Conservation (phyloP, 352 stramenopile genomes). For the Pythium dissotocum region DNA sequence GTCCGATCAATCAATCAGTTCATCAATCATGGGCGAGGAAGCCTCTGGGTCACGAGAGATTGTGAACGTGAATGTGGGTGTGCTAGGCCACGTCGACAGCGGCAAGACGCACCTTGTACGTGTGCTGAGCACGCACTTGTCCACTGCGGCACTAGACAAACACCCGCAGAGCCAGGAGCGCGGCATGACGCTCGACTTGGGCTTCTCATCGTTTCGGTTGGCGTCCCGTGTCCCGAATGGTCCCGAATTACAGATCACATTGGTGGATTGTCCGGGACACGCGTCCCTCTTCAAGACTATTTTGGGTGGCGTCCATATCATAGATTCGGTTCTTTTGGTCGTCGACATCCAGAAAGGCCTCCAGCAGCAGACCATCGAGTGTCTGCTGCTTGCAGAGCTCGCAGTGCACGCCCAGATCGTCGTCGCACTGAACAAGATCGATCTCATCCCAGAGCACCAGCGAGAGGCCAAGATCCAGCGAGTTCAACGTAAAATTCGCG, state of each 20-base stretch:
- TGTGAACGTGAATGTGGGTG: conserved; percentile 97
- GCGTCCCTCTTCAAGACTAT: conserved; percentile 99
- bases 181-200: conserved; percentile 98
- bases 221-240: conserved; percentile 26
- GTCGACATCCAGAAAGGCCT: conserved; percentile 97
- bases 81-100: conserved; percentile 98
- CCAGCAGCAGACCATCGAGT: conserved; percentile 98
- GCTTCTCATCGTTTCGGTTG: conserved; percentile 96
- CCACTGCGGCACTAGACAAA: conserved; percentile 98
- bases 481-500: conserved; percentile 71
- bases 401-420: conserved; percentile 89
- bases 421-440: conserved; percentile 96
- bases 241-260: conserved; percentile 91
- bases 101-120: conserved; percentile 98
- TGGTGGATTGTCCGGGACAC: conserved; percentile 96
- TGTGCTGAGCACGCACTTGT: conserved; percentile 96
- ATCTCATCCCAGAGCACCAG: conserved; percentile 87
- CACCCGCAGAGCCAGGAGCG: conserved; percentile 95
- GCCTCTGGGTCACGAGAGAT: background rate
- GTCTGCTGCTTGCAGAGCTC: conserved; percentile 95
- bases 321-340: conserved; percentile 98
- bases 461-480: conserved; percentile 57
- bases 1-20: background rate
- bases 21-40: background rate
- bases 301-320: conserved; percentile 98